Conservation (phyloP, 1,284 basidiomycete species). For the Austroboletus olivaceoglutinosus region DNA sequence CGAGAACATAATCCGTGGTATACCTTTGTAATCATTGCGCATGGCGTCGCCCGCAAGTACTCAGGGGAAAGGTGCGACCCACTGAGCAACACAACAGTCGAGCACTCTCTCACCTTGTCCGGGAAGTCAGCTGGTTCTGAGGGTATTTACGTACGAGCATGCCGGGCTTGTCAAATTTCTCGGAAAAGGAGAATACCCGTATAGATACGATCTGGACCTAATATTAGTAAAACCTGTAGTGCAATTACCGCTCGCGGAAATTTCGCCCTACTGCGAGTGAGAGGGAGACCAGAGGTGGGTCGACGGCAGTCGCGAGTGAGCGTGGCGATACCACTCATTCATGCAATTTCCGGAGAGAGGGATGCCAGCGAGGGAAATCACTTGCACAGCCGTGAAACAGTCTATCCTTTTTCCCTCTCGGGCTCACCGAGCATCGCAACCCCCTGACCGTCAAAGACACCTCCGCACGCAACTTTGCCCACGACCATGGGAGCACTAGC, state of each 20-base stretch:
- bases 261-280: conserved; percentile 30
- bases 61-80: conserved; percentile 6
- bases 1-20: too few species aligned
- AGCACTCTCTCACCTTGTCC: conserved; percentile 26
- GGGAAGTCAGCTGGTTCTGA: conserved; percentile 25
- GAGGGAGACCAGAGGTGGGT: conserved; percentile 12
- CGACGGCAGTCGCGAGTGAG: neutral
- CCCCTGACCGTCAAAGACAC: conserved; percentile 41
- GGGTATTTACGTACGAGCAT: conserved; percentile 27
- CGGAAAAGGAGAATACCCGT: conserved; percentile 17
- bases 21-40: neutral
- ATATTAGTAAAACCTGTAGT: conserved; percentile 26
- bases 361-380: conserved; percentile 15
- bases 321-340: conserved; percentile 1
- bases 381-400: conserved; percentile 11
- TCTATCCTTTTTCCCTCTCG: neutral
- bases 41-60: neutral
- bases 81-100: conserved; percentile 18
- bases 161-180: conserved; percentile 26
- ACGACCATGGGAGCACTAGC: conserved; percentile 45
- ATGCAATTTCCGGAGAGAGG: conserved; percentile 32
- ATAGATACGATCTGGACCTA: conserved; percentile 26
- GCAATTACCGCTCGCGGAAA: conserved; percentile 34
- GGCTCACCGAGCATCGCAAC: conserved; percentile 21
- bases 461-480: conserved; percentile 55